These are phyloP conservation scores for Raffaelea deltoideospora DNA, from an alignment of 2,329 filamentous ascomycete genomes.

Conservation along the genomic window DNA sequence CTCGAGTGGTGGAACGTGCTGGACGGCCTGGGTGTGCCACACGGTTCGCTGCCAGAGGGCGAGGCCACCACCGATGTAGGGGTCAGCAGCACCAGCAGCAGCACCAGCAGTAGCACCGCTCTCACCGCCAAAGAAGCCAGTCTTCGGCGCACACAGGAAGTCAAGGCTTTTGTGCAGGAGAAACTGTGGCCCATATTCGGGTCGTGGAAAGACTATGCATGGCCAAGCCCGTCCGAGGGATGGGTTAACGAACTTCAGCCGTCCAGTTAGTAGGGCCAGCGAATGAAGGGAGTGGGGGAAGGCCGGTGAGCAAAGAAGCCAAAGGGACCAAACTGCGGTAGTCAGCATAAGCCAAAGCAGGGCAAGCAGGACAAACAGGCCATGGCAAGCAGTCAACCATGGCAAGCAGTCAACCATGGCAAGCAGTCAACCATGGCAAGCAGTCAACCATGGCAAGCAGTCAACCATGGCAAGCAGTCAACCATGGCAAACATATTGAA, in stretches of 20 bases:
- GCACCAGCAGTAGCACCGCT: not conserved
- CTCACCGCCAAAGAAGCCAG: conserved; percentile 6
- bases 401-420: too few relatives aligned
- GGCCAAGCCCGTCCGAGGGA: conserved; percentile 9
- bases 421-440: too few relatives aligned
- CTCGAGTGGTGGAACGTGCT: conserved; percentile 40
- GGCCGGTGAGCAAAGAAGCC: too few relatives aligned
- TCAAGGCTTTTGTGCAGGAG: conserved; percentile 18
- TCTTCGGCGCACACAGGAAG: conserved; percentile 14
- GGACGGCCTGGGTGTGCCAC: conserved; percentile 20
- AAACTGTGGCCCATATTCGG: conserved; percentile 42
- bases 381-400: too few relatives aligned
- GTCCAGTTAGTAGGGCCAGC: not conserved
- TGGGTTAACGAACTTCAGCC: conserved; percentile 8
- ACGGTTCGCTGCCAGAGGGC: conserved; percentile 1
- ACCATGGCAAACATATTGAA: too few relatives aligned
- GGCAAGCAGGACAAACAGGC: too few relatives aligned
- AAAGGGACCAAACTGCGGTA: not conserved
- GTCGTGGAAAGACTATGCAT: conserved; percentile 47
- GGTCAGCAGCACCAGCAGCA: too few relatives aligned
- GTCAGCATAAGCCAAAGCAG: too few relatives aligned
- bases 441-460: too few relatives aligned
- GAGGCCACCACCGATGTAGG: not conserved
- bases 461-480: too few relatives aligned
- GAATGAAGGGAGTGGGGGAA: too few relatives aligned